Evolutionary conservation across 2,329 filamentous ascomycete species (phyloP), one percentile per base, ranked within the genome.

Genomic region (Xylariaceae sp.): DNA sequence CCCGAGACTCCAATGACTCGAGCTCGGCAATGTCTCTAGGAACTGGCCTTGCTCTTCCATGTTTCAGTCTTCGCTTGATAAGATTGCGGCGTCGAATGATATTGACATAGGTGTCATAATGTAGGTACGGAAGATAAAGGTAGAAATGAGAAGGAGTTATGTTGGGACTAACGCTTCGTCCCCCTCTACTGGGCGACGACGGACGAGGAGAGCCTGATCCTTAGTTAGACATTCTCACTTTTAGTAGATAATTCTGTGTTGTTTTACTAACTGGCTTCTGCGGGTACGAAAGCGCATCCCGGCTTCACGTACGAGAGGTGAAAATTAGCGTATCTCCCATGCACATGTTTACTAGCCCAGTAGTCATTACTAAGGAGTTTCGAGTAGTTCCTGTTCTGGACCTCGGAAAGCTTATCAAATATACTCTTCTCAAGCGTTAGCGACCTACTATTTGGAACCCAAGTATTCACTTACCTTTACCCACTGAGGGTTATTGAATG

Each of bases 81-180:
- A 86, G 70, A 27, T 80, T 77, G 0, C 83, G 80, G 1, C 84
- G 78, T 30, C 76, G 75, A 8, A 86, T 72, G 2, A 87, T 72
- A 40, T 79, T 79, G 50, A 77, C 75, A 63, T 87, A 87, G 0
- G 81, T 84, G 60, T 87, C 84, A 64, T 84, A 87, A 57, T 87
- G 83, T 0, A 87, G 76, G 60, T 86, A 85, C 0, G 82, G 82
- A 0, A 85, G 67, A 51, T 81, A 83, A 0, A 83, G 64, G 29
- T 78, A 82, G 0, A 81, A 72, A 46, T 76, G 77, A 7, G 57
- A 57, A 3, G 65, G 66, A 11, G 58, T 45, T 13, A 59, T 44
- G 9, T 50, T 64, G 0, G 67, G 66, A 41, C 62, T 68, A 1
- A 41, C 20, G 21, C 58, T 68, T 26, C 29, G 67, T 62, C 32